Conservation (phyloP, 2,329 filamentous ascomycete species). For the Ceratocystiopsis minuta region DNA sequence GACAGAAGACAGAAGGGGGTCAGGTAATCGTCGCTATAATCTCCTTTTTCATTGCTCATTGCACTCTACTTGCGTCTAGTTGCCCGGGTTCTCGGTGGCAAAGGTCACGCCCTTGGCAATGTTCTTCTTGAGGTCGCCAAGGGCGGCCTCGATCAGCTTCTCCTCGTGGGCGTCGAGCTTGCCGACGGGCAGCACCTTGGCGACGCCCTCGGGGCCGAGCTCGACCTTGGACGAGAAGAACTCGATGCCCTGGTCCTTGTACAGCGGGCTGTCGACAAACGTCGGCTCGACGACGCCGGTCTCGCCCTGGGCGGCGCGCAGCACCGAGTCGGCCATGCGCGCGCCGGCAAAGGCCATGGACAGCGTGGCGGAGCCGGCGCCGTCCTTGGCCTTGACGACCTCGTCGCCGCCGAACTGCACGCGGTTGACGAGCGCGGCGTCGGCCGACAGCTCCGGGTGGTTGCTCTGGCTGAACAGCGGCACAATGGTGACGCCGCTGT, state of each 20-base stretch:
- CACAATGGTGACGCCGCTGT: conserved; percentile 96
- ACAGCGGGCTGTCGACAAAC: conserved; percentile 91
- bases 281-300: conserved; percentile 91
- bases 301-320: conserved; percentile 83
- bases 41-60: conserved; percentile 2
- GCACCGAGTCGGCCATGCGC: conserved; percentile 71
- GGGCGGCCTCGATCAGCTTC: conserved; percentile 70
- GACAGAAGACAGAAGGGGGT: too few species aligned
- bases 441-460: conserved; percentile 65
- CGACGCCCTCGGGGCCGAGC: conserved; percentile 88
- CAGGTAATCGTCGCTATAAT: too few species aligned
- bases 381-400: conserved; percentile 98
- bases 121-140: conserved; percentile 81
- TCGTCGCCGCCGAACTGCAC: conserved; percentile 99
- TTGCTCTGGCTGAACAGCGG: conserved; percentile 89
- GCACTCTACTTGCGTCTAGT: conserved; percentile 30
- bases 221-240: conserved; percentile 95
- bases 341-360: conserved; percentile 96
- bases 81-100: conserved; percentile 39
- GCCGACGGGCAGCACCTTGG: conserved; percentile 82
- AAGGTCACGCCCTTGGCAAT: conserved; percentile 72
- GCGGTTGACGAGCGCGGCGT: conserved; percentile 69
- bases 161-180: conserved; percentile 72
- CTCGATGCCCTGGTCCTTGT: conserved; percentile 94
- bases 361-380: conserved; percentile 88